A percentile compares a stretch with the other conserved stretches of the same genome.
These are phyloP conservation scores for Viola odorata DNA, from an alignment of 345 rosid genomes.

Conservation along the genomic window DNA sequence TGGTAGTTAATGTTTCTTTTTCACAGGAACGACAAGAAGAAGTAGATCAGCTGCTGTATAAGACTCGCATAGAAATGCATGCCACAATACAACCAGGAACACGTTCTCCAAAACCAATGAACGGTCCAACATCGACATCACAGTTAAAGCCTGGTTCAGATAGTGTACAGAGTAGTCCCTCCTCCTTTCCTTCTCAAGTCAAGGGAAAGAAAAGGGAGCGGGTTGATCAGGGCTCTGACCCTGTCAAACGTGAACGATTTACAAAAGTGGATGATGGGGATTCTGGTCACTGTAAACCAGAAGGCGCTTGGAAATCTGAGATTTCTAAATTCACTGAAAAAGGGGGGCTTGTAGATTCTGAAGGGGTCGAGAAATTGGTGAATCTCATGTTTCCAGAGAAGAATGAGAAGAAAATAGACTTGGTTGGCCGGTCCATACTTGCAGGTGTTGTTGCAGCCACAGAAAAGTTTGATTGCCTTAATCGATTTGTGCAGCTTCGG, in stretches of 20 bases:
- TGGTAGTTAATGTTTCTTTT: slow-evolving; percentile 4
- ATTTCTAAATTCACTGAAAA: slow-evolving; percentile 66
- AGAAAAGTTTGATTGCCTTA: slow-evolving; percentile 74
- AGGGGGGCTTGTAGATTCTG: slow-evolving; percentile 71
- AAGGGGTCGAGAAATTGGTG: slow-evolving; percentile 74
- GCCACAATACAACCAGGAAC: slow-evolving; percentile 71
- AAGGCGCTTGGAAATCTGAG: slow-evolving; percentile 56
- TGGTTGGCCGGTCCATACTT: slow-evolving; percentile 54
- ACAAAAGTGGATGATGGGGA: slow-evolving; percentile 57
- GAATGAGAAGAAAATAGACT: slow-evolving; percentile 64
- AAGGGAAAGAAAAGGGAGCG: slow-evolving; percentile 96
- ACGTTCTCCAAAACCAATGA: slow-evolving; percentile 69
- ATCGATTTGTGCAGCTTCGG: slow-evolving; percentile 67
- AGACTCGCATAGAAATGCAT: slow-evolving; percentile 71
- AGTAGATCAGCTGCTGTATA: slow-evolving; percentile 66
- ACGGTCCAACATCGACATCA: slow-evolving; percentile 67
- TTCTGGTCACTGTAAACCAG: slow-evolving; percentile 45
- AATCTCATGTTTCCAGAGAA: slow-evolving; percentile 67
- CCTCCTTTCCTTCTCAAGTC: slow-evolving; percentile 56
- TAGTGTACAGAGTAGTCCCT: slow-evolving; percentile 46
- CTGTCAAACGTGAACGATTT: slow-evolving; percentile 58
- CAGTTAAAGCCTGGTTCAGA: slow-evolving; percentile 72
- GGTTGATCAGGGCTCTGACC: slow-evolving; percentile 63
- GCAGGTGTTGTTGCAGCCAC: slow-evolving; percentile 76
- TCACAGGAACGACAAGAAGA: slow-evolving; percentile 57